These are phyloP conservation scores for Lactifluus volemus DNA, from an alignment of 768 basidiomycete genomes.

Conservation along the genomic window DNA sequence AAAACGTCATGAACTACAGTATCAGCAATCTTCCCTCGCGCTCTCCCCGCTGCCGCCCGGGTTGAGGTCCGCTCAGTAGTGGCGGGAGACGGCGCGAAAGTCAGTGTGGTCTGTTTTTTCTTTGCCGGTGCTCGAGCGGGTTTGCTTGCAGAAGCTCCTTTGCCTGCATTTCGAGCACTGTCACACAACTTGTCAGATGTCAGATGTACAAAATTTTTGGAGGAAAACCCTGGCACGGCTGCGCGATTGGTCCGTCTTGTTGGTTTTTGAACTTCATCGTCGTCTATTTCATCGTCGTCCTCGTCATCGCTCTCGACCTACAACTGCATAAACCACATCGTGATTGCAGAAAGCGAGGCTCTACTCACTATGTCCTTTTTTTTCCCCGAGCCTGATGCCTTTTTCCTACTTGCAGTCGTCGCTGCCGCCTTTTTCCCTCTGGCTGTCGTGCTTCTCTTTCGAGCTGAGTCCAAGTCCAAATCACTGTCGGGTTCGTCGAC, in stretches of 20 bases:
- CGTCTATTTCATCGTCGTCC: conserved; percentile 45
- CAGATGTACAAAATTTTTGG: background rate
- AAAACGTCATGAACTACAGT: conserved; percentile 28
- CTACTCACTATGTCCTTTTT: conserved; percentile 31
- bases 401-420: conserved; percentile 23
- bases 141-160: conserved; percentile 35
- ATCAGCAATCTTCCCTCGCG: conserved; percentile 51
- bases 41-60: conserved; percentile 60
- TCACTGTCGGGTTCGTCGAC: conserved; percentile 35
- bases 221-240: conserved; percentile 49
- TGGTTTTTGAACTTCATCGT: conserved; percentile 39
- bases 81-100: conserved; percentile 41
- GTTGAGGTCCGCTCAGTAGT: conserved; percentile 43
- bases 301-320: conserved; percentile 54
- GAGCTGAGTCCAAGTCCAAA: conserved; percentile 20
- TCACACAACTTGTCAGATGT: background rate
- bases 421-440: conserved; percentile 28
- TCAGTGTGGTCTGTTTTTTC: conserved; percentile 48
- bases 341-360: background rate
- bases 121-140: conserved; percentile 34
- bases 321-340: conserved; percentile 35
- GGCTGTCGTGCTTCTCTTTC: conserved; percentile 19
- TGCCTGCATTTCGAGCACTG: conserved; percentile 31
- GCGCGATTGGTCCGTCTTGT: conserved; percentile 57
- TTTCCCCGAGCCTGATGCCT: conserved; percentile 19